Conservation (phyloP, 164 flowering plant species). For the Cinnamomum micranthum region DNA sequence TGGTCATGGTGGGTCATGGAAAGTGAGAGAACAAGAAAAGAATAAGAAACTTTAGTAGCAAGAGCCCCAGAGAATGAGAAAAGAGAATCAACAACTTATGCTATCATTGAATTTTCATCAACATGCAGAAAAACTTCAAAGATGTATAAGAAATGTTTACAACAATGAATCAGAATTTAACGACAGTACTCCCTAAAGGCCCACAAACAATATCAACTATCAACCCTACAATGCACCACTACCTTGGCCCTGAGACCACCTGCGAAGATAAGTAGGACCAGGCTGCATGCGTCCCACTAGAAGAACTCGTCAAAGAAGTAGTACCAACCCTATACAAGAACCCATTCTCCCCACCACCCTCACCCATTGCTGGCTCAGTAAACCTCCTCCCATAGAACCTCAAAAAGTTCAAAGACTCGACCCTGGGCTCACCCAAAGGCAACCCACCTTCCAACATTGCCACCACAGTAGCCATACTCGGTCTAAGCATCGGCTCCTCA, state of each 20-base stretch:
- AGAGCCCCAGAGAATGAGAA: no score
- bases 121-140: no score
- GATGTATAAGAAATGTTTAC: no score
- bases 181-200: neutral
- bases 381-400: slow-evolving; percentile 18
- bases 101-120: no score
- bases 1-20: no score
- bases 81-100: no score
- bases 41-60: no score
- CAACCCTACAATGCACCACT: neutral
- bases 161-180: no score
- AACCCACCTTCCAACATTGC: slow-evolving; percentile 62
- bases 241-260: slow-evolving; percentile 19
- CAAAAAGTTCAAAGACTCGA: slow-evolving; percentile 15
- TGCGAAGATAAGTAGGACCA: slow-evolving; percentile 11
- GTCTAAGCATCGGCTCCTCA: slow-evolving; percentile 76
- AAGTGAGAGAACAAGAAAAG: no score
- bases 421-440: slow-evolving; percentile 13
- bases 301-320: neutral
- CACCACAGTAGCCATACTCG: slow-evolving; percentile 68
- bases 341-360: neutral
- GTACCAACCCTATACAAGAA: neutral
- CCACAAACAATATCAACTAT: neutral
- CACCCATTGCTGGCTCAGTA: slow-evolving; percentile 2
- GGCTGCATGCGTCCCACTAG: neutral